Conservation (phyloP, 2,329 filamentous ascomycete genomes). For the Metarhizium sp. region DNA sequence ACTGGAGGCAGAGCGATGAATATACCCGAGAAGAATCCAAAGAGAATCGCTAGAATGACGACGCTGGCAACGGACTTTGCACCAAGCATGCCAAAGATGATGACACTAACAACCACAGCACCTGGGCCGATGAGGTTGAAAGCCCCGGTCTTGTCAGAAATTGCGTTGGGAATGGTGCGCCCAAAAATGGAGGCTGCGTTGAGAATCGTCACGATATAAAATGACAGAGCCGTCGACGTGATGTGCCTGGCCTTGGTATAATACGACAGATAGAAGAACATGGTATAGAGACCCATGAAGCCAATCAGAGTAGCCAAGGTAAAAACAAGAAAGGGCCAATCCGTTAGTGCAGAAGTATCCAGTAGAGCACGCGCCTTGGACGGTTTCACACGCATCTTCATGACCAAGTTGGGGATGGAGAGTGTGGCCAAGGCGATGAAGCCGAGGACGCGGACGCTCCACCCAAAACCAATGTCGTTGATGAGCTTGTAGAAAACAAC, state of each 20-base stretch:
- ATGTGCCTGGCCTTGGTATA: conserved; percentile 21
- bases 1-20: conserved; percentile 25
- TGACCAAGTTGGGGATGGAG: conserved; percentile 26
- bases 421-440: conserved; percentile 23
- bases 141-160: too few relatives aligned
- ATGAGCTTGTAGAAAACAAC: conserved; percentile 16
- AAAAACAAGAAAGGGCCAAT: neutral
- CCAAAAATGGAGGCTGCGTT: conserved; percentile 38
- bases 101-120: conserved; percentile 25
- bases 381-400: conserved; percentile 27
- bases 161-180: conserved; percentile 13
- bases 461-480: conserved; percentile 16
- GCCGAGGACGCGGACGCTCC: conserved; percentile 17
- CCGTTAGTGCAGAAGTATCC: conserved; percentile 1
- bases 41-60: conserved; percentile 16
- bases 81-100: conserved; percentile 24
- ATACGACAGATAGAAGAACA: conserved; percentile 30
- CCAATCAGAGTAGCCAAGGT: neutral
- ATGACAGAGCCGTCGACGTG: conserved; percentile 20
- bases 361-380: conserved; percentile 8
- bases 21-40: conserved; percentile 3
- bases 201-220: conserved; percentile 35
- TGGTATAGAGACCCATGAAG: conserved; percentile 16
- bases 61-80: conserved; percentile 20
- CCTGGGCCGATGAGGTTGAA: too few relatives aligned